A percentile compares a stretch with the other conserved stretches of the same genome.
These are phyloP conservation scores for Ajuga reptans DNA, from an alignment of 305 asterid genomes.

Conservation along the genomic window DNA sequence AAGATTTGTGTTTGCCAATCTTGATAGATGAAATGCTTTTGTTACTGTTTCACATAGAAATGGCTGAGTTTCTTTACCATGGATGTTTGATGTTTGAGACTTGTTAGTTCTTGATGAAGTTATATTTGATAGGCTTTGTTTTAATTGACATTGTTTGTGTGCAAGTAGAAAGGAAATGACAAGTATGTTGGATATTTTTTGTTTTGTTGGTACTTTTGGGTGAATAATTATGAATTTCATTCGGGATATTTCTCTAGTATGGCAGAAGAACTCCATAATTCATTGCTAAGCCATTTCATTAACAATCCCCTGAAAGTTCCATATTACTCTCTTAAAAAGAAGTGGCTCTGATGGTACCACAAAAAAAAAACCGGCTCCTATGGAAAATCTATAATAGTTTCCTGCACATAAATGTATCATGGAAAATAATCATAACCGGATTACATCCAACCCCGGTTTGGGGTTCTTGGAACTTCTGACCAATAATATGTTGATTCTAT, in stretches of 20 bases:
- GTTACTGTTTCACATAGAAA: neutral
- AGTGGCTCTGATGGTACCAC: too few species aligned
- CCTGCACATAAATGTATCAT: neutral
- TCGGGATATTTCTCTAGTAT: neutral
- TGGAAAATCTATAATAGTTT: neutral
- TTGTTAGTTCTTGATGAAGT: neutral
- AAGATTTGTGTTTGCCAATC: neutral
- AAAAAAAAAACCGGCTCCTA: neutral
- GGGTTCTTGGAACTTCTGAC: slow-evolving; percentile 12
- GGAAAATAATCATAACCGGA: neutral
- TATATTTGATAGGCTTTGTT: neutral
- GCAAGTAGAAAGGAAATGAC: neutral
- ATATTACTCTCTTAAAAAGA: neutral
- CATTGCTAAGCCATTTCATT: neutral
- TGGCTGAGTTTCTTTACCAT: neutral
- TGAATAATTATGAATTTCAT: neutral
- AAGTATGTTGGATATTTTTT: neutral
- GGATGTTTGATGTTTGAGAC: neutral
- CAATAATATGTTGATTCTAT: slow-evolving; percentile 17
- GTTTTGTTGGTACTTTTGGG: neutral
- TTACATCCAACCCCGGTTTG: neutral
- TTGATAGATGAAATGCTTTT: neutral
- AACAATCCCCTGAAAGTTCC: neutral
- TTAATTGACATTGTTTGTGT: neutral
- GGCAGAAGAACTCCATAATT: neutral